phyloP scores from a whole-genome alignment of 768 basidiomycete genomes.

The Naganishia vaughanmartiniae region DNA sequence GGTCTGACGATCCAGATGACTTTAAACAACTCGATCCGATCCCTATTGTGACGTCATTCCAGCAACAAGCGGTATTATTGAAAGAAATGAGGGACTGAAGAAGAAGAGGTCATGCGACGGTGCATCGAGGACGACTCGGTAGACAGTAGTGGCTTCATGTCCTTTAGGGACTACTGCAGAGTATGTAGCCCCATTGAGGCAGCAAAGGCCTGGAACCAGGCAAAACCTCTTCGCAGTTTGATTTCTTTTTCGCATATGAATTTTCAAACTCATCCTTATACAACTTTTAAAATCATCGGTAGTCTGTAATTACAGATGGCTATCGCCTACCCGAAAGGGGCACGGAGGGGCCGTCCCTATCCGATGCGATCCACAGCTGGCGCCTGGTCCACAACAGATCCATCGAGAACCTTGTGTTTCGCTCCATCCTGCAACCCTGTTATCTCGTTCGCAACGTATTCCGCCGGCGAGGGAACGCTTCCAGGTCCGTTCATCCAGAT shows the following conservation, averaged over 20 bases:
- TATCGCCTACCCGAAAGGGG: background rate
- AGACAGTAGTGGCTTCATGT: too few relatives aligned
- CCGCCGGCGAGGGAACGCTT: conserved; percentile 23
- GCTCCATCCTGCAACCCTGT: background rate
- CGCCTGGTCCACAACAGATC: background rate
- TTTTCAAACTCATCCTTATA: background rate
- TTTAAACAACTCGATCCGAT: background rate
- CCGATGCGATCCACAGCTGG: background rate
- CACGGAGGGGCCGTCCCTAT: background rate
- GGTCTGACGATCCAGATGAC: too few relatives aligned
- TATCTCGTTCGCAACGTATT: background rate
- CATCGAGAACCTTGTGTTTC: conserved; percentile 8
- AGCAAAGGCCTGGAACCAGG: too few relatives aligned
- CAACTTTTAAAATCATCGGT: background rate
- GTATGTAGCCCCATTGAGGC: too few relatives aligned
- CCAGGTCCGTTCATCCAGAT: conserved; percentile 56
- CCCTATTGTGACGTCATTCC: background rate
- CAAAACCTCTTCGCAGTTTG: too few relatives aligned
- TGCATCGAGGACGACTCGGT: too few relatives aligned
- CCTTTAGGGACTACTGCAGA: too few relatives aligned
- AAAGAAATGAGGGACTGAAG: too few relatives aligned
- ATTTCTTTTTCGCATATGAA: too few relatives aligned
- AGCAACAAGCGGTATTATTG: background rate
- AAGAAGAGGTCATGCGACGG: too few relatives aligned
- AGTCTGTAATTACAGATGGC: background rate